Base-by-base conservation (phyloP, 768 basidiomycete species). In the Calocybe cyanea region DNA sequence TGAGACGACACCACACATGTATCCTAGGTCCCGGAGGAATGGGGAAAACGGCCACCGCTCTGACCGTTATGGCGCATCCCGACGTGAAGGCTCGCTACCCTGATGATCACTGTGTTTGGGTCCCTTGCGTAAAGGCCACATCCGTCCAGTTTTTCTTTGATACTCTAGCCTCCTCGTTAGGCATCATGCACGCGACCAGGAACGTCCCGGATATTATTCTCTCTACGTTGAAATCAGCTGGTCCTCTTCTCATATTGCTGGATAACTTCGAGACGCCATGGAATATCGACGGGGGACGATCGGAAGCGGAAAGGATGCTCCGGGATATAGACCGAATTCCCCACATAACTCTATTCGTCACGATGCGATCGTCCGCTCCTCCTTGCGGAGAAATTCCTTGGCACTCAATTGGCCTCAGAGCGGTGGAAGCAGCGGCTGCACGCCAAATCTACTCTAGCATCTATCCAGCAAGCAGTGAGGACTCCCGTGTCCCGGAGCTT, bases 201-300 rank as follows among this genome's bases (percentile, higher is more conserved):
- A 40, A 51, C 25, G 39, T 57, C 5, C 25, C 63, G 4, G 48
- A 58, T 9, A 36, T 41, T 9, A 46, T 64, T 19, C 39, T 51
- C 17, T 40, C 30, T 3, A 48, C 38, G 13, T 51, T 63, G 9
- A 42, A 24, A 13, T 38, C 38, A 35, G 32, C 36, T n/a, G 34
- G 14, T 10, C 46, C 52, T 7, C 54, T 41, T 37, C 41, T 67
- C 7, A 24, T 68, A 34, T 53, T 62, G 9, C 44, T 67, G 7
- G 66, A 67, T 40, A 67, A 67, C 40, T 60, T 67, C 7, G 66
- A 68, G 48, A 64, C 63, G 1, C 55, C 59, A 0, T 68, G 64
- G 65, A 63, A 64, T 14, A 35, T 35, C 4, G 14, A 35, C 14
- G 34, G 34, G 5, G 34, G 34, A 18, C 34, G 34, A 5, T 35